phyloP scores from a whole-genome alignment of 805 yeast genomes.

The Cyberlindnera americana region DNA sequence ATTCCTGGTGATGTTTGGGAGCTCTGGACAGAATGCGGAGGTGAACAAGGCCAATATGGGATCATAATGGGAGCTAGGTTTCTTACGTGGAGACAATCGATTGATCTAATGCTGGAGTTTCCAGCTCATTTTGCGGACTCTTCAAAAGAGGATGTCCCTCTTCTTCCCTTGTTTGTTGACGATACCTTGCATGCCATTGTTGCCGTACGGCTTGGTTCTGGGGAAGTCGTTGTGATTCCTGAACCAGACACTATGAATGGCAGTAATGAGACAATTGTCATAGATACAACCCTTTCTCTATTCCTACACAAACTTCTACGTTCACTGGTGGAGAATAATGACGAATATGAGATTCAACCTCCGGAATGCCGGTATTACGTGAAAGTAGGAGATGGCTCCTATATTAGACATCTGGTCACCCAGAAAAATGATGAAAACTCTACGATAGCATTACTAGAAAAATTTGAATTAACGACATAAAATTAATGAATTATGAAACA shows the following conservation, averaged over 20 bases:
- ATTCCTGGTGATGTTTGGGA: constrained; percentile 10
- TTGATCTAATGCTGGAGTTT: constrained; percentile 4
- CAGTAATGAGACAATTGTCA: not conserved
- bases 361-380: constrained; percentile 1
- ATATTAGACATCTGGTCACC: constrained; percentile 3
- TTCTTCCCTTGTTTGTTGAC: constrained; percentile 7
- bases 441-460: not conserved
- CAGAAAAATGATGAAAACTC: constrained; percentile 2
- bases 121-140: constrained; percentile 5
- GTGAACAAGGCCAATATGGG: constrained; percentile 9
- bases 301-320: constrained; percentile 3
- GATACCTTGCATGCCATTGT: constrained; percentile 4
- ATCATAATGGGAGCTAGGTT: constrained; percentile 8
- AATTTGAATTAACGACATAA: not conserved
- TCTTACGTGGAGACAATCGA: constrained; percentile 6
- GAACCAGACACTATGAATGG: constrained; percentile 6
- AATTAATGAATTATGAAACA: too few species aligned
- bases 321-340: constrained; percentile 2
- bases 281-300: not conserved
- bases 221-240: constrained; percentile 3
- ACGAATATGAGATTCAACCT: not conserved
- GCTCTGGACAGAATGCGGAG: constrained; percentile 14
- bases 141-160: not conserved
- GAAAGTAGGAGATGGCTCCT: constrained; percentile 8
- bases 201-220: constrained; percentile 4